Base-by-base conservation (phyloP, 208 protist genomes). In the Novymonas esmeraldas region DNA sequence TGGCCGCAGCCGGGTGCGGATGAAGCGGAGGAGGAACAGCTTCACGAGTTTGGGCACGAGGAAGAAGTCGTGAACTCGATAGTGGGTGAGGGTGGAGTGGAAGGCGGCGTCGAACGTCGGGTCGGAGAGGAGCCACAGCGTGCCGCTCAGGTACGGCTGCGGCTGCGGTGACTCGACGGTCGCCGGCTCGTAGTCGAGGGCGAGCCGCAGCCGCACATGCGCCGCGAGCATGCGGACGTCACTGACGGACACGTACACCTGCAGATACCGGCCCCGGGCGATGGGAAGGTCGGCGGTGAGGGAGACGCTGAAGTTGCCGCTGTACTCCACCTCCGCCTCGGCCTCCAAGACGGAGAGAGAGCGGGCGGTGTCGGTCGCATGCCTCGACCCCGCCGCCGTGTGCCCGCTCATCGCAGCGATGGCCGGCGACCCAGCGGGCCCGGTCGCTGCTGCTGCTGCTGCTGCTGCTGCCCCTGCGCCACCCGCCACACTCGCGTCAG, bases 241-340 rank as follows among this genome's bases (percentile, higher is more conserved):
- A 45, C 68, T 72, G 42, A 95, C 42, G 26, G 84, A 79, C 34
- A 85, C 76, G 48, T 82, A 89, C 39, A 91, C 67, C n/a, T 87
- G 87, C 44, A 95, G 70, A 29, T 80, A 85, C 2, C 87, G 73
- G 9, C 90, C 90, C 6, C 90, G 90, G 11, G 64, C 68, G 64
- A 95, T 76, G 33, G 77, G 83, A 33, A 95, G 56, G 62, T 95
- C 87, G 2, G 85, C 85, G 31, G 79, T 72, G 13, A 93, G 76
- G 11, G 81, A 86, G 9, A 85, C 73, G 44, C 85, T 85, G 11
- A 89, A 61, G 24, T 79, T 78, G 2, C 90, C 90, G 54, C 67
- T 70, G 76, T 95, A 95, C 75, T 95, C 87, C 51, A 93, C 73
- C 70, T 93, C 85, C 10, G 77, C 74, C 72, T 95, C 90, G 1